Conservation (phyloP, 208 protist species). For the Leishmania amazonensis region DNA sequence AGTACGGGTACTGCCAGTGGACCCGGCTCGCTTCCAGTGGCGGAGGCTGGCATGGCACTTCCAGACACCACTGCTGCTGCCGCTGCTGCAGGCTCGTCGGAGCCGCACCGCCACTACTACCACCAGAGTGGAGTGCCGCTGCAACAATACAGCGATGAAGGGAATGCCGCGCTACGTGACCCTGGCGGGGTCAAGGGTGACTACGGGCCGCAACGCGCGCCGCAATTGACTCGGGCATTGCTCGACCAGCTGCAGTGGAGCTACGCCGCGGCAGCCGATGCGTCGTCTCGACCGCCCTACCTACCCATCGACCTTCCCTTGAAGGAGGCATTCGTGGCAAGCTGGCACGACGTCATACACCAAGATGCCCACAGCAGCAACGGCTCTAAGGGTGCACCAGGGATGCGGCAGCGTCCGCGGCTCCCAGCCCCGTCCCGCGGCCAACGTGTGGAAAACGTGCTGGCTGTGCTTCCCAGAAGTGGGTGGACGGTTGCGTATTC, state of each 20-base stretch:
- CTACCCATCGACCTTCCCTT: background rate
- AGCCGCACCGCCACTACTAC: background rate
- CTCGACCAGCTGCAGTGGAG: conserved; percentile 18
- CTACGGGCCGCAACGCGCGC: background rate
- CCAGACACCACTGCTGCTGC: background rate
- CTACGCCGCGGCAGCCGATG: background rate
- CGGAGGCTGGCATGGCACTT: background rate
- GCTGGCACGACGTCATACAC: background rate
- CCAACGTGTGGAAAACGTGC: background rate
- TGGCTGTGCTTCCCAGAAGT: background rate
- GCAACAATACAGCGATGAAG: background rate
- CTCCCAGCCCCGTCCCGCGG: conserved; percentile 11
- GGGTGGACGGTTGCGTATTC: background rate
- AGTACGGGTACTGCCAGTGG: background rate
- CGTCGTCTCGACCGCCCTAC: background rate
- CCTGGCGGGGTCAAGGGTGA: background rate
- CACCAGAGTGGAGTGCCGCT: background rate
- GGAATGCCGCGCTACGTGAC: background rate
- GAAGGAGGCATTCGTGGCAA: background rate
- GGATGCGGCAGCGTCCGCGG: background rate
- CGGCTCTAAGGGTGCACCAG: background rate
- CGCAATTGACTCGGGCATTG: conserved; percentile 14
- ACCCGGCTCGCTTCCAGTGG: background rate
- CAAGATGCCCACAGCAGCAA: background rate
- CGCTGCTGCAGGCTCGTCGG: background rate